Evolutionary conservation across 1,139 yeast species (phyloP).

Genomic region (Candida sanyaensis): DNA sequence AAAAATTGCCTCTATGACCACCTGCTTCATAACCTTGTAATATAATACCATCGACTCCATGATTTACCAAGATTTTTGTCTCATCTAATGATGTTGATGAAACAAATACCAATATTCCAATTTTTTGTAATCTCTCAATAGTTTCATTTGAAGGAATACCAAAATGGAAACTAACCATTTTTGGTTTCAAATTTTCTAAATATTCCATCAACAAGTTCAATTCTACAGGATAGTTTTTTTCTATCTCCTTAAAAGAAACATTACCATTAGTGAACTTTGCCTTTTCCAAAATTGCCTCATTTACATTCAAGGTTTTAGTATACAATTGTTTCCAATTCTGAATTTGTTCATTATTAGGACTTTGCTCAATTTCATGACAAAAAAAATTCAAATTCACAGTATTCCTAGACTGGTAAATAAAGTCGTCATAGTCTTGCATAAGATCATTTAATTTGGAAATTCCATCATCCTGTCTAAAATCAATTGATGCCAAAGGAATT

Average conservation of each 20-base stretch:
- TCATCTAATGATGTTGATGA: constrained; percentile 45
- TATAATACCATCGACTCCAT: constrained; percentile 41
- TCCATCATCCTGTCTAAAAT: constrained; percentile 20
- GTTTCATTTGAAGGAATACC: constrained; percentile 42
- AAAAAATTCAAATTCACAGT: constrained; percentile 50
- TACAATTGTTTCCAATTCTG: constrained; percentile 28
- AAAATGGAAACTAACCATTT: constrained; percentile 51
- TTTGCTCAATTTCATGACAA: constrained; percentile 33
- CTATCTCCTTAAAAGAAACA: constrained; percentile 38
- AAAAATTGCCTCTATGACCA: constrained; percentile 53
- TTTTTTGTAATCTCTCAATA: constrained; percentile 40
- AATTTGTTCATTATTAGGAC: constrained; percentile 19
- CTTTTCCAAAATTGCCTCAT: constrained; percentile 14
- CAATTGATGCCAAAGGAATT: constrained; percentile 40
- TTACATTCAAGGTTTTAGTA: constrained; percentile 8
- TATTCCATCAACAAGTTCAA: constrained; percentile 15
- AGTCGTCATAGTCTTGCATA: constrained; percentile 6
- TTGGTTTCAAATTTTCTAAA: constrained; percentile 23
- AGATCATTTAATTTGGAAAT: constrained; percentile 18
- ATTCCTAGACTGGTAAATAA: not conserved
- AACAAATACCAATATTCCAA: constrained; percentile 54
- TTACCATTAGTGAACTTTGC: constrained; percentile 25
- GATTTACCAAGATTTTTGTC: constrained; percentile 24
- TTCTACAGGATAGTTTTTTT: constrained; percentile 10
- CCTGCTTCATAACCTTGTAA: constrained; percentile 58